These are phyloP conservation scores for Stagonosporopsis vannaccii DNA, from an alignment of 2,329 filamentous ascomycete genomes.

Conservation along the genomic window DNA sequence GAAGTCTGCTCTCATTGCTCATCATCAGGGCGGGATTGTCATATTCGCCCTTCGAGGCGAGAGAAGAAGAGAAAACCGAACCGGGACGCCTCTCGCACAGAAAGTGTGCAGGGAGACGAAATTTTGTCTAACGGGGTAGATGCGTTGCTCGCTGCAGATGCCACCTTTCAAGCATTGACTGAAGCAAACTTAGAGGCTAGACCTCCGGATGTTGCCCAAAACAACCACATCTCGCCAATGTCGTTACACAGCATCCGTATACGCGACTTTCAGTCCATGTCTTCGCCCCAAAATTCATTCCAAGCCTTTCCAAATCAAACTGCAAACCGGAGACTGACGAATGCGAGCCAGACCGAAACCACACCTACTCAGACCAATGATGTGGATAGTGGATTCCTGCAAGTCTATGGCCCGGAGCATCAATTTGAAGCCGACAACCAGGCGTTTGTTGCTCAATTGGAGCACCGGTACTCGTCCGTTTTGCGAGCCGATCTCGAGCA, in stretches of 20 bases:
- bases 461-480: slow-evolving; percentile 25
- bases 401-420: slow-evolving; percentile 29
- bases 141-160: slow-evolving; percentile 20
- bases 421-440: slow-evolving; percentile 32
- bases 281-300: slow-evolving; percentile 17
- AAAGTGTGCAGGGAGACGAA: not conserved
- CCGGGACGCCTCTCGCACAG: not conserved
- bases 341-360: slow-evolving; percentile 21
- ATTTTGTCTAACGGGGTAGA: slow-evolving; percentile 19
- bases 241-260: slow-evolving; percentile 11
- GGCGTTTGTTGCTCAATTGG: slow-evolving; percentile 29
- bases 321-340: not conserved
- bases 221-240: slow-evolving; percentile 10
- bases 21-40: slow-evolving; percentile 18
- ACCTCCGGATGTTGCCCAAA: not conserved
- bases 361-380: slow-evolving; percentile 26
- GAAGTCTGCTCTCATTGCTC: slow-evolving; percentile 26
- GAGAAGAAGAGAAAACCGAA: slow-evolving; percentile 24
- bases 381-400: slow-evolving; percentile 27
- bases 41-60: slow-evolving; percentile 25
- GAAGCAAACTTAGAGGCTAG: not conserved
- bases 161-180: slow-evolving; percentile 14
- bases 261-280: slow-evolving; percentile 8
- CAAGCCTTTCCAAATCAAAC: not conserved
- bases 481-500: slow-evolving; percentile 27